A percentile compares a stretch with the other conserved stretches of the same genome.
Evolutionary conservation across 768 basidiomycete genomes (phyloP).

Genomic region (Wakefieldia striispora): DNA sequence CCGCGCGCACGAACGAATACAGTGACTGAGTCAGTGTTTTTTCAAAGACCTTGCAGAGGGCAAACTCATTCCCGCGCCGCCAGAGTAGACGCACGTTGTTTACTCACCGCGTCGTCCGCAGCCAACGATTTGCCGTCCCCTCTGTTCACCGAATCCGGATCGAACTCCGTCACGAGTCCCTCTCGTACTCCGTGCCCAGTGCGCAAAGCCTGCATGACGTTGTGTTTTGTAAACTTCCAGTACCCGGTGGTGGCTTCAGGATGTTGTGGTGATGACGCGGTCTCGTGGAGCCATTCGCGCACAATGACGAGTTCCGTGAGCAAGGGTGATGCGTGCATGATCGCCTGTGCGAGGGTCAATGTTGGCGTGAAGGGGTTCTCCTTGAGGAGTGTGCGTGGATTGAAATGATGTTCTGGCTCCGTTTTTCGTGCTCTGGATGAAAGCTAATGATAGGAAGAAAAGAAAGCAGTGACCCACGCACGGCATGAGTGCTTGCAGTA

Average conservation of each 20-base stretch:
- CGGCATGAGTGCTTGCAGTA: slow-evolving; percentile 77
- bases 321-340: slow-evolving; percentile 64
- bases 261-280: slow-evolving; percentile 54
- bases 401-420: slow-evolving; percentile 43
- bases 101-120: slow-evolving; percentile 73
- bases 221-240: slow-evolving; percentile 80
- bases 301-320: slow-evolving; percentile 77
- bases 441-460: neutral
- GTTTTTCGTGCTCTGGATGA: slow-evolving; percentile 63
- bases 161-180: slow-evolving; percentile 64
- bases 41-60: slow-evolving; percentile 66
- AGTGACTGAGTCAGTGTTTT: slow-evolving; percentile 72
- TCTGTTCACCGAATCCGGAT: slow-evolving; percentile 75
- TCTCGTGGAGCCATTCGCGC: slow-evolving; percentile 87
- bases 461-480: slow-evolving; percentile 36
- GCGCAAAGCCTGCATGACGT: slow-evolving; percentile 60
- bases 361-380: slow-evolving; percentile 84
- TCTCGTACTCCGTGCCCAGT: slow-evolving; percentile 45
- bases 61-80: neutral
- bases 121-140: slow-evolving; percentile 60
- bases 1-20: slow-evolving; percentile 80
- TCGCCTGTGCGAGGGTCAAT: slow-evolving; percentile 67
- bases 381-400: slow-evolving; percentile 54
- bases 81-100: neutral
- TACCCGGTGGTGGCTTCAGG: slow-evolving; percentile 81